A percentile compares a stretch with the other conserved stretches of the same genome.
Evolutionary conservation across 768 basidiomycete species (phyloP).

Genomic region (Rhizopogon roseolus): DNA sequence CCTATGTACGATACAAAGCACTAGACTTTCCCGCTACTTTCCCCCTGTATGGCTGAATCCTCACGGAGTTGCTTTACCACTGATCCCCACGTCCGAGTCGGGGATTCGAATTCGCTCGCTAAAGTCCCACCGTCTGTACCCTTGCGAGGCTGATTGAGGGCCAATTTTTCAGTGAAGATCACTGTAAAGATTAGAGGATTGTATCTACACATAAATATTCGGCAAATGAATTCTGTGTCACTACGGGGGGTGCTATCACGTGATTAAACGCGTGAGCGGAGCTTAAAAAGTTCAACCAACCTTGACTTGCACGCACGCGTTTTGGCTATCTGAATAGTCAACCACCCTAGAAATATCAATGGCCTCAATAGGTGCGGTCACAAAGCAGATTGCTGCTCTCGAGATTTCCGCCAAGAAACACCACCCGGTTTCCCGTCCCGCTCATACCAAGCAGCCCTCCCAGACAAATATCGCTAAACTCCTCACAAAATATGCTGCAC

Average conservation of each 20-base stretch:
- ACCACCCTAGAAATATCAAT: conserved; percentile 21
- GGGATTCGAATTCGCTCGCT: too few species aligned
- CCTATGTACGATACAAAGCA: too few species aligned
- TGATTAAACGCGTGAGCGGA: conserved; percentile 22
- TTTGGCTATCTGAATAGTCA: background rate
- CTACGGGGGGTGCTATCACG: background rate
- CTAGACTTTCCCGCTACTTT: too few species aligned
- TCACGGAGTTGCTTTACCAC: too few species aligned
- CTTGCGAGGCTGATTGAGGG: too few species aligned
- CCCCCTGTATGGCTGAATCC: too few species aligned
- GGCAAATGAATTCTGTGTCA: too few species aligned
- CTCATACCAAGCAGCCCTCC: conserved; percentile 49
- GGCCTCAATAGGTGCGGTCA: conserved; percentile 47
- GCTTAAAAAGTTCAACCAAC: conserved; percentile 10
- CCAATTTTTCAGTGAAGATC: too few species aligned
- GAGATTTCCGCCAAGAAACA: conserved; percentile 56
- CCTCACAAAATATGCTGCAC: conserved; percentile 69
- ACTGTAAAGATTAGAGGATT: too few species aligned
- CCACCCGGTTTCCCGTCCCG: conserved; percentile 27
- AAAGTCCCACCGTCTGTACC: too few species aligned
- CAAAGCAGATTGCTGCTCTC: conserved; percentile 64
- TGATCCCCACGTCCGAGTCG: too few species aligned
- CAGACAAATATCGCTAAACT: conserved; percentile 65
- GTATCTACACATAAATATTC: too few species aligned
- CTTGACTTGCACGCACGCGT: background rate